phyloP scores from a whole-genome alignment of 768 basidiomycete genomes.

The Terana coerulea region DNA sequence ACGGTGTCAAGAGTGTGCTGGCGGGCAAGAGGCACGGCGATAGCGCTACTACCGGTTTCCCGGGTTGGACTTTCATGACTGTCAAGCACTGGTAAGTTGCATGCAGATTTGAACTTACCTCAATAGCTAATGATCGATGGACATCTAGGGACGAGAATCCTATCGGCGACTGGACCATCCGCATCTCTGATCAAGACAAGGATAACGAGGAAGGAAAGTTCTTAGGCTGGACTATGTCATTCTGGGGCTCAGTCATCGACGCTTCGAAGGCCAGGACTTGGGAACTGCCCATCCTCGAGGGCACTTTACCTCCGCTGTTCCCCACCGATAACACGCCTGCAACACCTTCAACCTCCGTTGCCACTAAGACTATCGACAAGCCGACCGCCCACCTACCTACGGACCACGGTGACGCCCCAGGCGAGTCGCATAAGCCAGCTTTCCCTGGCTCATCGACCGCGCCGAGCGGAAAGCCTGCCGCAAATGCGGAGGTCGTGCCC shows the following conservation, averaged over 20 bases:
- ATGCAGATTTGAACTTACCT: neutral
- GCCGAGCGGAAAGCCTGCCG: constrained; percentile 11
- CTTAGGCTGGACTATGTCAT: constrained; percentile 86
- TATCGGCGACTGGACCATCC: constrained; percentile 86
- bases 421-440: constrained; percentile 76
- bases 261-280: constrained; percentile 59
- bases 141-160: constrained; percentile 84
- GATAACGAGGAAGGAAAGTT: constrained; percentile 56
- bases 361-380: constrained; percentile 67
- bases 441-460: constrained; percentile 38
- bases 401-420: constrained; percentile 78
- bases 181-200: constrained; percentile 77
- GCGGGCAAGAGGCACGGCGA: constrained; percentile 71
- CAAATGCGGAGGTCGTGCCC: constrained; percentile 21
- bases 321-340: constrained; percentile 34
- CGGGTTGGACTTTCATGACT: constrained; percentile 98
- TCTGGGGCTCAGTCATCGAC: constrained; percentile 90
- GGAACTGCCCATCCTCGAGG: constrained; percentile 51
- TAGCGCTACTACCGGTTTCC: constrained; percentile 61
- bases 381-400: constrained; percentile 85
- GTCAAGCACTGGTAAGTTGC: constrained; percentile 89
- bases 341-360: constrained; percentile 33
- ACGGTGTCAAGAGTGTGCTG: constrained; percentile 80
- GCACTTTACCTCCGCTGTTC: constrained; percentile 43
- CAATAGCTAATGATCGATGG: constrained; percentile 14